These are phyloP conservation scores for Fragaria iinumae DNA, from an alignment of 306 rosid genomes.

Conservation along the genomic window DNA sequence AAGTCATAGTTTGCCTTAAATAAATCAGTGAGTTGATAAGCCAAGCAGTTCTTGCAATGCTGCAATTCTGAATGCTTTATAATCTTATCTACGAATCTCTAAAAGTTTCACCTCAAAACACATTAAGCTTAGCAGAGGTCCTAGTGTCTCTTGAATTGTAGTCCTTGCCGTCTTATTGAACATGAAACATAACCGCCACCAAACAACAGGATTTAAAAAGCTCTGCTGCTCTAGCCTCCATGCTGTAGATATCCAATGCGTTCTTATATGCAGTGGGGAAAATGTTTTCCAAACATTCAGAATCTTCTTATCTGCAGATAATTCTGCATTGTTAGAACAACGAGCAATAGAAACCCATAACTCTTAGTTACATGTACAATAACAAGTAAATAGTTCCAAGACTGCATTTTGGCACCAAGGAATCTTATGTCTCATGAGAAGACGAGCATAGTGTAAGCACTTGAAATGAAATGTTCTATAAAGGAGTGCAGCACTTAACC, in stretches of 20 bases:
- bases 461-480: not conserved
- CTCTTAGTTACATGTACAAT: not conserved
- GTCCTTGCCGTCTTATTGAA: slow-evolving; percentile 14
- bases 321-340: slow-evolving; percentile 7
- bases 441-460: not conserved
- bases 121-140: not conserved
- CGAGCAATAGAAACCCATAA: not conserved
- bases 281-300: slow-evolving; percentile 11
- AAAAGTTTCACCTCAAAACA: slow-evolving; percentile 11
- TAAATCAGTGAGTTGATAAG: not conserved
- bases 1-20: not conserved
- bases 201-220: not conserved
- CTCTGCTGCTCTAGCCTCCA: not conserved
- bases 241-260: not conserved
- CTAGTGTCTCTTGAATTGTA: not conserved
- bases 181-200: not conserved
- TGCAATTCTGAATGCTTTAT: slow-evolving; percentile 5
- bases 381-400: not conserved
- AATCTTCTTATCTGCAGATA: slow-evolving; percentile 36
- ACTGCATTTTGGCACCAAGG: not conserved
- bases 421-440: not conserved
- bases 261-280: not conserved
- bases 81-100: not conserved
- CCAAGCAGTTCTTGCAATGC: slow-evolving; percentile 6
- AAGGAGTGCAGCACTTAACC: not conserved